Base-by-base conservation (phyloP, 176 grass and related monocot species). In the Elymus sibiricus region DNA sequence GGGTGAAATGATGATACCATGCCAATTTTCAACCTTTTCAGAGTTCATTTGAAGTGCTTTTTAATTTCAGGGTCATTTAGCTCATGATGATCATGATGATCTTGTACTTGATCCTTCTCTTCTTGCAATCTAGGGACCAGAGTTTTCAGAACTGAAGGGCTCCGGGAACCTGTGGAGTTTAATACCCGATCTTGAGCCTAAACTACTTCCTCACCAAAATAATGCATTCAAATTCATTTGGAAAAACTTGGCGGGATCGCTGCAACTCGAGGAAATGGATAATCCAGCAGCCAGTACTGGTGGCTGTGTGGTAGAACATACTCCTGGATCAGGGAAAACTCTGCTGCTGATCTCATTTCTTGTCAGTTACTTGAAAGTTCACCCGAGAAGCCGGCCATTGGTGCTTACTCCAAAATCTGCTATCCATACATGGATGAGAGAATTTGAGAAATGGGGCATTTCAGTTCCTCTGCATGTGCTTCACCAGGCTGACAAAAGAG, bases 161-260 rank as follows among this genome's bases (percentile, higher is more conserved):
- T 83, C 77, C 82, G 86, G 79, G n/a, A 87, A 82, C 71, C 84
- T 98, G 75, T 94, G 95, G 95, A 24, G 55, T 82, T 90, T 87
- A 58, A 94, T 95, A 60, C 53, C 70, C 16, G 59, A 89, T 84
- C 87, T 98, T 55, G 89, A 86, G 76, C 86, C 83, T 78, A 95
- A 90, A 81, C 66, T 95, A 22, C 81, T 89, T 73, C 49, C 79
- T 85, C 95, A 98, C 67, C 93, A 98, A 61, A 98, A 70, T 88
- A 91, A 90, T 78, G 95, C 95, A 7, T 95, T 98, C 62, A 81
- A 98, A 64, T 98, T 98, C 74, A 90, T 98, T 55, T 98, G 95
- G 95, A 94, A 81, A 75, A 98, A 95, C 58, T 46, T 92, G 60
- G 69, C 80, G 5, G 93, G 91, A 24, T 89, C 93, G 31, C 70